Base-by-base conservation (phyloP, 768 basidiomycete species). In the Nidularia pulvinata region DNA sequence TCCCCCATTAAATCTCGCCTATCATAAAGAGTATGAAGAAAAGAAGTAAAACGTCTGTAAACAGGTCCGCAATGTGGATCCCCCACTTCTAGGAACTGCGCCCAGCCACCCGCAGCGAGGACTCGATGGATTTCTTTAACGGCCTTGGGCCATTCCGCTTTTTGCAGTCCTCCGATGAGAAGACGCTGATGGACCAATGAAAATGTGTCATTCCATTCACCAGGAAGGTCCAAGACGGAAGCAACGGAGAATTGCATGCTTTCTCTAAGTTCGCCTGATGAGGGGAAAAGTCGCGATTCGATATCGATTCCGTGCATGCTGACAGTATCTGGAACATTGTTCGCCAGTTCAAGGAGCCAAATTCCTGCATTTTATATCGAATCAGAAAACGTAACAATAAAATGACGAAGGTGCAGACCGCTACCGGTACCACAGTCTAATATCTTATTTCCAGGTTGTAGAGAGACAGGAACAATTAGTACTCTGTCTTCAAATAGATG, bases 161-260 rank as follows among this genome's bases (percentile, higher is more conserved):
- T 14, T 32, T 50, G 44, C 6, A 61, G 55, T 4, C 52, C 57
- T 42, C 51, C 11, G 10, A 58, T 37, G 30, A 58, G 55, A 13
- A 61, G 51, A 2, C 59, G 59, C 44, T 61, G 57, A 46, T 61
- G 51, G n/a, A 61, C 53, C 5, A 61, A 46, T 22, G 53, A 51
- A 37, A 61, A 61, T 2, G 48, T 42, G 52, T 53, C 30, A 33
- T 33, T 54, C 59, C 59, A 61, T 13, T 55, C 51, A 7, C 14
- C 6, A 7, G 59, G 59, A 0, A 57, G 51, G 6, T 54, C 30
- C 11, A 37, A 44, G 9, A 57, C 48, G 1, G 58, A 59, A 11
- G 52, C 45, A 34, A 54, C 14, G 9, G 48, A 46, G 30, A 59
- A 57, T 30, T 51, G 33, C 19, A 57, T 49, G 37, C 54, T 54